Percentiles rank a stretch among this genome's conserved stretches.
phyloP scores from a whole-genome alignment of 202 grass and related monocot genomes.

The Eragrostis tef region DNA sequence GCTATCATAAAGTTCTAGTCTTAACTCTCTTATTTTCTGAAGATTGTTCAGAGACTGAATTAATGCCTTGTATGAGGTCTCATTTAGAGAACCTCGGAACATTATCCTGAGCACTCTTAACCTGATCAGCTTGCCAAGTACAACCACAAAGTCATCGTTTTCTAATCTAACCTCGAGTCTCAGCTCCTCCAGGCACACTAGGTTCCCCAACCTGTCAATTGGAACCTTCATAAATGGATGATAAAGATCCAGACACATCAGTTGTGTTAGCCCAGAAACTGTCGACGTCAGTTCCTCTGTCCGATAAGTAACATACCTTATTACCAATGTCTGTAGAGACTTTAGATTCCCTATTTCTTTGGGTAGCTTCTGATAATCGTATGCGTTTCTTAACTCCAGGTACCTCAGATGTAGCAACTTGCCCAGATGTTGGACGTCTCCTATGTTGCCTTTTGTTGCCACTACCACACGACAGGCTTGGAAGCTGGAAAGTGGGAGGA shows the following conservation, averaged over 20 bases:
- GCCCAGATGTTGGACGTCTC: not conserved
- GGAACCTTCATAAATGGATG: too few species aligned
- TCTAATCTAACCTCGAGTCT: not conserved
- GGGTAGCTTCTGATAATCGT: not conserved
- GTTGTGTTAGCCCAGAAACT: not conserved
- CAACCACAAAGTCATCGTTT: not conserved
- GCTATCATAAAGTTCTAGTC: too few species aligned
- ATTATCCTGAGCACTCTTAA: not conserved
- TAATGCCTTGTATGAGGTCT: not conserved
- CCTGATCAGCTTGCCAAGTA: not conserved
- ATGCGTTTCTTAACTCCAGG: not conserved
- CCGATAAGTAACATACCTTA: too few species aligned
- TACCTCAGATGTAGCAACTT: not conserved
- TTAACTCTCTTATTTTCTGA: not conserved
- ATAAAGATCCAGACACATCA: not conserved
- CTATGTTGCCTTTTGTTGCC: accelerated
- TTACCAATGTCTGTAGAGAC: not conserved
- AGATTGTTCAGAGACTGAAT: not conserved
- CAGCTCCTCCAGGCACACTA: not conserved
- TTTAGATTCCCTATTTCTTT: not conserved
- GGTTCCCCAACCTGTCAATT: not conserved
- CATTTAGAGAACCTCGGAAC: not conserved
- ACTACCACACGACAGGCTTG: not conserved
- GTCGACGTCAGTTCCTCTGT: not conserved
- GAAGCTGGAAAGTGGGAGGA: not conserved